A percentile compares a stretch with the other conserved stretches of the same genome.
Evolutionary conservation across 2,329 filamentous ascomycete species (phyloP).

Genomic region (Fusarium sp.): DNA sequence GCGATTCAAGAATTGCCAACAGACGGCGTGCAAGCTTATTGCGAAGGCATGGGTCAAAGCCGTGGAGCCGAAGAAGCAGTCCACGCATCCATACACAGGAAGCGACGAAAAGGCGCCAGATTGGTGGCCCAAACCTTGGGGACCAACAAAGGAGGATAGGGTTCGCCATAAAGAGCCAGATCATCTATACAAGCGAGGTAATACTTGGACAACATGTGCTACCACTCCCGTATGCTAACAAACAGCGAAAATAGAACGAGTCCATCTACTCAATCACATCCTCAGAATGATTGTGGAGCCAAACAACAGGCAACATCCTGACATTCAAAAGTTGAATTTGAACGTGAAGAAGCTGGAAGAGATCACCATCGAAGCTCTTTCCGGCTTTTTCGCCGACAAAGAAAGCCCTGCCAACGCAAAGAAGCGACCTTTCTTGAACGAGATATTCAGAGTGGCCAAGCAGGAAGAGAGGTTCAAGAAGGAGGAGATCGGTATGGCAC

Average conservation of each 20-base stretch:
- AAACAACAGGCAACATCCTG: slow-evolving; percentile 61
- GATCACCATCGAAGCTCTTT: slow-evolving; percentile 69
- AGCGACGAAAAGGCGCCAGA: slow-evolving; percentile 72
- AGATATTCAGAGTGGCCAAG: slow-evolving; percentile 72
- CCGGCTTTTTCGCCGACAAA: slow-evolving; percentile 64
- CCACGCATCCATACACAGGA: slow-evolving; percentile 78
- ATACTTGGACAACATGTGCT: background rate
- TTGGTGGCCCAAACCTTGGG: slow-evolving; percentile 75
- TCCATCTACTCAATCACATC: slow-evolving; percentile 71
- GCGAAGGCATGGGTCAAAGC: slow-evolving; percentile 82
- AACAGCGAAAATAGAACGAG: slow-evolving; percentile 62
- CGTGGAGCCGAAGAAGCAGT: slow-evolving; percentile 83
- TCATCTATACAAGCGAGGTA: slow-evolving; percentile 77
- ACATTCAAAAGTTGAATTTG: slow-evolving; percentile 67
- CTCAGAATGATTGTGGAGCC: slow-evolving; percentile 69
- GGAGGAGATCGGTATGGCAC: slow-evolving; percentile 68
- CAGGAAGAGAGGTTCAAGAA: slow-evolving; percentile 68
- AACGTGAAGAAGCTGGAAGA: slow-evolving; percentile 70
- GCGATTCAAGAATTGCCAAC: slow-evolving; percentile 75
- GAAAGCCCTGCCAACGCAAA: slow-evolving; percentile 68
- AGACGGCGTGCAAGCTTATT: slow-evolving; percentile 78
- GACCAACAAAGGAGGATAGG: slow-evolving; percentile 63
- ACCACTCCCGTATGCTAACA: slow-evolving; percentile 14
- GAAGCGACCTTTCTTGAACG: slow-evolving; percentile 69
- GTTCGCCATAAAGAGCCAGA: slow-evolving; percentile 81